Conservation (phyloP, 2,329 filamentous ascomycete species). For the Sphaerulina populicola region DNA sequence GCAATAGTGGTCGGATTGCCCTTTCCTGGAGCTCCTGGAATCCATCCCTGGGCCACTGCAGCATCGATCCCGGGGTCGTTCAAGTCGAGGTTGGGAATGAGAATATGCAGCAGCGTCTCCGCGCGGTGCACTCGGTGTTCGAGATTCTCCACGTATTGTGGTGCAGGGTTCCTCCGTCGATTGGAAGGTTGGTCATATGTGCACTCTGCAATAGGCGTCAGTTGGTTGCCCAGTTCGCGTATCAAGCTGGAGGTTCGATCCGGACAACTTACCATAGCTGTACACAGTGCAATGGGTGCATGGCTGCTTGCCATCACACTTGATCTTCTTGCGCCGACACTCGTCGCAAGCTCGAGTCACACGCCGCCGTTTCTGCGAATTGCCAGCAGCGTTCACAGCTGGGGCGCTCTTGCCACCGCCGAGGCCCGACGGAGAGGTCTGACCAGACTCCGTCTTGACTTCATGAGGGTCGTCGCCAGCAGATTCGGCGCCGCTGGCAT, state of each 20-base stretch:
- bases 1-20: constrained; percentile 20
- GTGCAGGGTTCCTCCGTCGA: constrained; percentile 77
- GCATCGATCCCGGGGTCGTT: constrained; percentile 77
- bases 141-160: constrained; percentile 85
- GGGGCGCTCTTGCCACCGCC: constrained; percentile 15
- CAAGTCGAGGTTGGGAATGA: constrained; percentile 76
- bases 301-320: constrained; percentile 48
- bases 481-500: constrained; percentile 27
- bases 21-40: constrained; percentile 32
- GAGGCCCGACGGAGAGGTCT: constrained; percentile 21
- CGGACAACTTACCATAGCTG: constrained; percentile 68
- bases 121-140: constrained; percentile 76
- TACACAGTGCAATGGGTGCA: constrained; percentile 93
- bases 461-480: constrained; percentile 24
- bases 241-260: neutral
- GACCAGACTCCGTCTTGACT: constrained; percentile 27
- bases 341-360: constrained; percentile 85
- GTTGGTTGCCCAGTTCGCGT: neutral
- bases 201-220: constrained; percentile 54
- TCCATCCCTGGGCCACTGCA: constrained; percentile 45
- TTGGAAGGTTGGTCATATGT: constrained; percentile 95
- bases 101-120: constrained; percentile 67
- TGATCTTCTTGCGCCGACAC: constrained; percentile 60
- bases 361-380: constrained; percentile 61
- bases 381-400: constrained; percentile 21